These are phyloP conservation scores for Amylocarpus encephaloides DNA, from an alignment of 2,329 filamentous ascomycete species.

Conservation along the genomic window DNA sequence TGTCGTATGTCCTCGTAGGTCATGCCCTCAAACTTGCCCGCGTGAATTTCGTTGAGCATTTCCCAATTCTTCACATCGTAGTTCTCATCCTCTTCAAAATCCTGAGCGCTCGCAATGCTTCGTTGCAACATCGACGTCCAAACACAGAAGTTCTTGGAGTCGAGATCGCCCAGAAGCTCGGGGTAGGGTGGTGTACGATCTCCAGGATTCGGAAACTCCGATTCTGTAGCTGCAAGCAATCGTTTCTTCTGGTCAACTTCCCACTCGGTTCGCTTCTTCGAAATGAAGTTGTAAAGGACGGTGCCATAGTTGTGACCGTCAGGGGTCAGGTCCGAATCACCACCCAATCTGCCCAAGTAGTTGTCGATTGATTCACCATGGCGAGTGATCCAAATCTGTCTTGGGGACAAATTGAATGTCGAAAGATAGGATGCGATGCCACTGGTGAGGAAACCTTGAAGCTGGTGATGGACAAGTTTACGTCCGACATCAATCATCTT, in stretches of 20 bases:
- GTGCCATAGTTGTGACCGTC: constrained; percentile 74
- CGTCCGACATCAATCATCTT: constrained; percentile 94
- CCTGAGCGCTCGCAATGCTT: constrained; percentile 78
- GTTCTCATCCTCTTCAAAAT: constrained; percentile 85
- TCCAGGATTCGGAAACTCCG: constrained; percentile 76
- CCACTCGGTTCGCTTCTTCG: constrained; percentile 73
- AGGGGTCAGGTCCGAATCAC: constrained; percentile 77
- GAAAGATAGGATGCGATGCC: constrained; percentile 92
- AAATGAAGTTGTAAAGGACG: constrained; percentile 78
- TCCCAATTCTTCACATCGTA: constrained; percentile 97
- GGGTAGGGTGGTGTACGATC: constrained; percentile 95
- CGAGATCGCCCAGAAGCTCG: constrained; percentile 62
- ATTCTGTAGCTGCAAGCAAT: constrained; percentile 60
- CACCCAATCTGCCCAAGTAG: constrained; percentile 78
- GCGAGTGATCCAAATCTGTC: constrained; percentile 96
- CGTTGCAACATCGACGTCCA: constrained; percentile 97
- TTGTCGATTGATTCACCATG: constrained; percentile 93
- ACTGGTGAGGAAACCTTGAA: constrained; percentile 85
- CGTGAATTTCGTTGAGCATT: constrained; percentile 94
- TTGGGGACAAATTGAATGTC: constrained; percentile 91
- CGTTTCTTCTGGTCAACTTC: constrained; percentile 72
- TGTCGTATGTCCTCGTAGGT: constrained; percentile 85
- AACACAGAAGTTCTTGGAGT: constrained; percentile 89
- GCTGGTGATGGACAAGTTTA: constrained; percentile 84
- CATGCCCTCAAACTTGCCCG: constrained; percentile 87